phyloP scores from a whole-genome alignment of 176 grass and related monocot species.

The Zoysia pacifica region DNA sequence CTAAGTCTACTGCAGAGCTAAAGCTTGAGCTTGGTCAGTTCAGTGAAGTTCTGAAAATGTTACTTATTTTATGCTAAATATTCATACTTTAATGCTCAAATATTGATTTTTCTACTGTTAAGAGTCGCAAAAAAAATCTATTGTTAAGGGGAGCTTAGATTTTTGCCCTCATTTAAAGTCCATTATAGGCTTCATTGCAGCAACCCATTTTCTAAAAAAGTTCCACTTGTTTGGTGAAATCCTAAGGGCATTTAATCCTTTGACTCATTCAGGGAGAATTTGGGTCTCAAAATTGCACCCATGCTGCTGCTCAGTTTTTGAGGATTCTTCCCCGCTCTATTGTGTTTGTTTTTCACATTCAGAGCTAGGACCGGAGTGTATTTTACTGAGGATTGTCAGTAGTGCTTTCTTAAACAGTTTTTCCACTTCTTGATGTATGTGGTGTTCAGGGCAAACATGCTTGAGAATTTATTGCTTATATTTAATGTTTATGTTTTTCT shows the following conservation, averaged over 20 bases:
- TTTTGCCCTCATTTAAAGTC: not conserved
- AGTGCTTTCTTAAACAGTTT: no score
- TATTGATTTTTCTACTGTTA: no score
- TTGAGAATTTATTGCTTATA: no score
- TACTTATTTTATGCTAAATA: constrained; percentile 1
- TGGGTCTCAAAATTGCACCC: no score
- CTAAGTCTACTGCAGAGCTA: constrained; percentile 60
- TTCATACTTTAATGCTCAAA: constrained; percentile 7
- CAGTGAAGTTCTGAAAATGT: constrained; percentile 15
- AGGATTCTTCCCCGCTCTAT: constrained; percentile 1
- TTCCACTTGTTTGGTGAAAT: not conserved
- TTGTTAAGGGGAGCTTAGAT: not conserved
- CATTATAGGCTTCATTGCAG: not conserved
- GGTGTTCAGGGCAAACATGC: no score
- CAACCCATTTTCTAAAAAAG: not conserved
- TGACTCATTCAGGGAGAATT: no score
- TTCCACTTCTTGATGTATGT: no score
- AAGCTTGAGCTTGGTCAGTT: constrained; percentile 83
- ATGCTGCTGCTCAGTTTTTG: not conserved
- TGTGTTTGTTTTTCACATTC: constrained; percentile 13
- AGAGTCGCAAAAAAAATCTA: no score
- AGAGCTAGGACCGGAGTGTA: not conserved
- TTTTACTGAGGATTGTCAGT: not conserved
- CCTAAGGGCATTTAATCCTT: not conserved
- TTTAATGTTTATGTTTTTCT: no score